Percentiles rank a stretch among this genome's conserved stretches.
phyloP scores from a whole-genome alignment of 768 basidiomycete genomes.

The Lentinula edodes region DNA sequence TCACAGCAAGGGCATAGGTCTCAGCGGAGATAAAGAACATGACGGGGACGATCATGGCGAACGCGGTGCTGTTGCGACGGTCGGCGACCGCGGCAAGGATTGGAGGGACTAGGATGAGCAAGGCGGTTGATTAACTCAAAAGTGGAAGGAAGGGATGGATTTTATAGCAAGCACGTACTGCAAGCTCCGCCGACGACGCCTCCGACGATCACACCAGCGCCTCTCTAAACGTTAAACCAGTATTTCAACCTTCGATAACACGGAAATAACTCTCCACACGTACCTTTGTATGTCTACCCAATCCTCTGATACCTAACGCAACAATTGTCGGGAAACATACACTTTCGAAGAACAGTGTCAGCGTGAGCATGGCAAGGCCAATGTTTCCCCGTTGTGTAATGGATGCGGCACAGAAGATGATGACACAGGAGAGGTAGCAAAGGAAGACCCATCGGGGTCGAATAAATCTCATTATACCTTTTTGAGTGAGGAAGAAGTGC shows the following conservation, averaged over 20 bases:
- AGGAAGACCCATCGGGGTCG: conserved; percentile 25
- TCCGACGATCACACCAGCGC: conserved; percentile 24
- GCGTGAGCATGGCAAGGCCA: conserved; percentile 24
- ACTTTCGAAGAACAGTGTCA: conserved; percentile 30
- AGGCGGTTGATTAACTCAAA: not conserved
- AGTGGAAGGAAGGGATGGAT: not conserved
- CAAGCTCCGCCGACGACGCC: conserved; percentile 28
- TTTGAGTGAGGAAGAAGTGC: not conserved
- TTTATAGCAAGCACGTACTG: conserved; percentile 11
- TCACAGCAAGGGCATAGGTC: conserved; percentile 22
- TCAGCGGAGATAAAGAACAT: conserved; percentile 24
- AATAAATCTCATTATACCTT: conserved; percentile 23
- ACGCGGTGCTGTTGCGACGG: conserved; percentile 23
- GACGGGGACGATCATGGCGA: conserved; percentile 27
- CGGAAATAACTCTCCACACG: not conserved
- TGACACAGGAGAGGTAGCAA: conserved; percentile 20
- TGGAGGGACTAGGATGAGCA: conserved; percentile 19
- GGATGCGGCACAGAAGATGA: conserved; percentile 23
- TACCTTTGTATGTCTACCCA: conserved; percentile 27
- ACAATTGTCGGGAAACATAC: conserved; percentile 32
- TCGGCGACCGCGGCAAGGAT: conserved; percentile 26
- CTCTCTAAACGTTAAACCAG: conserved; percentile 11
- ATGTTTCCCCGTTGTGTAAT: conserved; percentile 24
- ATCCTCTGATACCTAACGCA: conserved; percentile 25
- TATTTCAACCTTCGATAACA: not conserved